A percentile compares a stretch with the other conserved stretches of the same genome.
phyloP scores from a whole-genome alignment of 1,284 basidiomycete genomes.

The Ustilago loliicola region DNA sequence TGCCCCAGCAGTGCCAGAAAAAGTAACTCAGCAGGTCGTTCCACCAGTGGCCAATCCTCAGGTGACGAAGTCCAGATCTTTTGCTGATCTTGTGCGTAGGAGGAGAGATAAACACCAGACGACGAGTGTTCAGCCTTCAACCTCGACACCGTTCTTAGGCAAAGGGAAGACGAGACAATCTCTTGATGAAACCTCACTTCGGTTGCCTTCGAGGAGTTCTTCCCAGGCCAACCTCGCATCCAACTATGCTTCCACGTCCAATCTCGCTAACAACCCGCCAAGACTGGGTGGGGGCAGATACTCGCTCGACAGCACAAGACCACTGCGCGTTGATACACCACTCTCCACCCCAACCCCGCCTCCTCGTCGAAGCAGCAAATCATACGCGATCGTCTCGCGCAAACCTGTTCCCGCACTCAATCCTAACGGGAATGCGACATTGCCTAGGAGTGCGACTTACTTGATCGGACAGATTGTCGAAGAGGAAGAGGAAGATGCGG shows the following conservation, averaged over 20 bases:
- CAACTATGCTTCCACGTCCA: neutral
- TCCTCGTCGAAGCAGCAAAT: slow-evolving; percentile 28
- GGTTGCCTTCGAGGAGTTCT: neutral
- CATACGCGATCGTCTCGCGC: slow-evolving; percentile 13
- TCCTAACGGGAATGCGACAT: neutral
- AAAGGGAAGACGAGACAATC: neutral
- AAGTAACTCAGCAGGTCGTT: neutral
- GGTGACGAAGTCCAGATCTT: slow-evolving; percentile 11
- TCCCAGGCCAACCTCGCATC: neutral
- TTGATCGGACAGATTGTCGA: slow-evolving; percentile 25
- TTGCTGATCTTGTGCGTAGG: slow-evolving; percentile 21
- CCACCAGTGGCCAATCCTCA: neutral
- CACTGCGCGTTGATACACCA: slow-evolving; percentile 1
- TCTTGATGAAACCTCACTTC: neutral
- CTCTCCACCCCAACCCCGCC: slow-evolving; percentile 9
- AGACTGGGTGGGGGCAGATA: neutral
- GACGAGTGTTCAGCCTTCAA: neutral
- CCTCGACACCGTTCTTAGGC: too few species aligned
- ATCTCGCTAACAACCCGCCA: neutral
- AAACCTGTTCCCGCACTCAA: slow-evolving; percentile 5
- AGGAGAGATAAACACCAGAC: slow-evolving; percentile 23
- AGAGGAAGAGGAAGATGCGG: slow-evolving; percentile 18
- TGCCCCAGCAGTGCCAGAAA: neutral
- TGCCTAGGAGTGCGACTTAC: neutral
- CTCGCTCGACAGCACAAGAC: slow-evolving; percentile 12